Percentiles rank a stretch among this genome's conserved stretches.
phyloP scores from a whole-genome alignment of 1,139 yeast genomes.

The Hyphopichia burtonii region DNA sequence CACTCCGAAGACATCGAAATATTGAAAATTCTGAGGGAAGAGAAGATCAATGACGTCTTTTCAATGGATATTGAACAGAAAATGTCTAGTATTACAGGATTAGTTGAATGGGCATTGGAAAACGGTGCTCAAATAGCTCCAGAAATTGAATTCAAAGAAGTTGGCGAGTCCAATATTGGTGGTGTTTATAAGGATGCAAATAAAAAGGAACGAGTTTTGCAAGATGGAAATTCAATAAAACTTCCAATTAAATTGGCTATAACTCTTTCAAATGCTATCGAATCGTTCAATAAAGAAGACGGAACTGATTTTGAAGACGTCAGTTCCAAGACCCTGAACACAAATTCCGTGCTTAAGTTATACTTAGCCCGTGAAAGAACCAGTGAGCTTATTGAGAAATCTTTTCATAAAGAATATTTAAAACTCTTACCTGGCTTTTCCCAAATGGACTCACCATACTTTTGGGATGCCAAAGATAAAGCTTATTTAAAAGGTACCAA shows the following conservation, averaged over 20 bases:
- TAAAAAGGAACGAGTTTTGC: slow-evolving; percentile 1
- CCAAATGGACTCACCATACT: slow-evolving; percentile 57
- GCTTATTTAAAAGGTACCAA: slow-evolving; percentile 58
- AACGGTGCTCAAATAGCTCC: slow-evolving; percentile 47
- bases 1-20: slow-evolving; percentile 1
- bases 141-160: slow-evolving; percentile 19
- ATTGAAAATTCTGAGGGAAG: neutral
- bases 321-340: slow-evolving; percentile 22
- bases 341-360: slow-evolving; percentile 48
- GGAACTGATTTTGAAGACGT: slow-evolving; percentile 16
- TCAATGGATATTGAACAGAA: neutral
- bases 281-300: slow-evolving; percentile 26
- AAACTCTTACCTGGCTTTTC: slow-evolving; percentile 53
- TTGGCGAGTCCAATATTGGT: slow-evolving; percentile 34
- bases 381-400: slow-evolving; percentile 9
- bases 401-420: slow-evolving; percentile 51
- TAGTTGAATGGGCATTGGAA: slow-evolving; percentile 50
- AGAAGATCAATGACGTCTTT: neutral
- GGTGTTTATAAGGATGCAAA: slow-evolving; percentile 24
- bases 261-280: slow-evolving; percentile 43
- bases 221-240: slow-evolving; percentile 19
- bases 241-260: slow-evolving; percentile 41
- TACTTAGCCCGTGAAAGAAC: slow-evolving; percentile 41
- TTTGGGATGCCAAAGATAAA: slow-evolving; percentile 57
- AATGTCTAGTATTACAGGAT: slow-evolving; percentile 3